Conservation (phyloP, 2,329 filamentous ascomycete species). For the Didymella exigua region DNA sequence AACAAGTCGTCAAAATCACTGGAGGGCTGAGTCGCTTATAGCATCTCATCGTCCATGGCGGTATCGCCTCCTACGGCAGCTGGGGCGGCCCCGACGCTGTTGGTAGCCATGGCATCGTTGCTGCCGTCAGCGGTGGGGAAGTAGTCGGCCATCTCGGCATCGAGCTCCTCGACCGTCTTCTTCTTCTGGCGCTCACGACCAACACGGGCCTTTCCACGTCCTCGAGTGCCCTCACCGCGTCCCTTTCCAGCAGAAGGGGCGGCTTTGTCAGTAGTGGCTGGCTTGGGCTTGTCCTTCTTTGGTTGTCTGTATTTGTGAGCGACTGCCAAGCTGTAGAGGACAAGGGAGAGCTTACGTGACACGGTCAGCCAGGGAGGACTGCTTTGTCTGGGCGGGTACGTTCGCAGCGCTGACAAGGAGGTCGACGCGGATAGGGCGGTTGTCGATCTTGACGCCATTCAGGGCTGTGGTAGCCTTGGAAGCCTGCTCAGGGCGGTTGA, state of each 20-base stretch:
- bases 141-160: conserved; percentile 98
- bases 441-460: conserved; percentile 90
- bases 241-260: conserved; percentile 54
- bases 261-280: conserved; percentile 75
- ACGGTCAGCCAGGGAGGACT: conserved; percentile 77
- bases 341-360: conserved; percentile 65
- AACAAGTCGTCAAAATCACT: conserved; percentile 11
- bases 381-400: conserved; percentile 71
- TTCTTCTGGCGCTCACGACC: conserved; percentile 68
- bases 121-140: conserved; percentile 63
- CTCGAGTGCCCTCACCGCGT: conserved; percentile 49
- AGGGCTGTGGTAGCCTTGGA: conserved; percentile 81
- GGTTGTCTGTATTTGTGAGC: conserved; percentile 59
- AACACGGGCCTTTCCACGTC: conserved; percentile 54
- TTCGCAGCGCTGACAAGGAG: conserved; percentile 81
- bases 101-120: conserved; percentile 53
- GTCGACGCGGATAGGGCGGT: conserved; percentile 92
- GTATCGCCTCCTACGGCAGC: conserved; percentile 49
- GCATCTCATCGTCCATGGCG: conserved; percentile 50
- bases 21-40: conserved; percentile 25
- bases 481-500: conserved; percentile 79
- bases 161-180: conserved; percentile 96
- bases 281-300: conserved; percentile 68
- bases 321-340: background rate
- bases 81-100: conserved; percentile 51